Evolutionary conservation across 257 asterid species (phyloP).

Genomic region (Capsicum pubescens): DNA sequence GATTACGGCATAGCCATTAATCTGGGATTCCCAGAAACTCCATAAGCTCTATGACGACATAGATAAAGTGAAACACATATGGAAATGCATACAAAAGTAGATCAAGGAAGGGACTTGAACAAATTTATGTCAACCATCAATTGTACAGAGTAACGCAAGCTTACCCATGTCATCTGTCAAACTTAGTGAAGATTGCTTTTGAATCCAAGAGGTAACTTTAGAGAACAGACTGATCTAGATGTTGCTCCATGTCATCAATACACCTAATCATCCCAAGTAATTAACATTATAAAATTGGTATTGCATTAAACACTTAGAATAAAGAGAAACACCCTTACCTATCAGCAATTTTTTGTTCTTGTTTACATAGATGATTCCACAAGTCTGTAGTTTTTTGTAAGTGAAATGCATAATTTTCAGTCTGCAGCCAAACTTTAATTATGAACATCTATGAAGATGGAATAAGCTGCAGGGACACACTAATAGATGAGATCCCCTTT

Average conservation of each 20-base stretch:
- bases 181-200: no score
- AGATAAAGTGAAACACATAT: neutral
- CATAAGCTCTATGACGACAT: neutral
- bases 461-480: neutral
- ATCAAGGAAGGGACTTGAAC: neutral
- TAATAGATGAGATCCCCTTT: neutral
- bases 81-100: neutral
- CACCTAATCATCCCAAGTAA: no score
- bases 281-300: no score
- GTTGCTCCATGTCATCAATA: no score
- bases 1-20: neutral
- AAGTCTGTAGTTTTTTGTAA: slow-evolving; percentile 61
- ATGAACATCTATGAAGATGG: slow-evolving; percentile 22
- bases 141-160: slow-evolving; percentile 1
- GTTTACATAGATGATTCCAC: slow-evolving; percentile 65
- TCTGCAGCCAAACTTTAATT: slow-evolving; percentile 46
- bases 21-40: neutral
- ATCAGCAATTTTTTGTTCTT: no score
- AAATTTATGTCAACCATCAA: neutral
- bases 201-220: no score
- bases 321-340: no score
- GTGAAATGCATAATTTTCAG: slow-evolving; percentile 72
- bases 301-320: no score
- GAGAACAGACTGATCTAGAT: no score
- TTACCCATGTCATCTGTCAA: slow-evolving; percentile 71